Evolutionary conservation across 495 filamentous ascomycete genomes (phyloP).

Genomic region (Hyphodiscus hymeniophilus): DNA sequence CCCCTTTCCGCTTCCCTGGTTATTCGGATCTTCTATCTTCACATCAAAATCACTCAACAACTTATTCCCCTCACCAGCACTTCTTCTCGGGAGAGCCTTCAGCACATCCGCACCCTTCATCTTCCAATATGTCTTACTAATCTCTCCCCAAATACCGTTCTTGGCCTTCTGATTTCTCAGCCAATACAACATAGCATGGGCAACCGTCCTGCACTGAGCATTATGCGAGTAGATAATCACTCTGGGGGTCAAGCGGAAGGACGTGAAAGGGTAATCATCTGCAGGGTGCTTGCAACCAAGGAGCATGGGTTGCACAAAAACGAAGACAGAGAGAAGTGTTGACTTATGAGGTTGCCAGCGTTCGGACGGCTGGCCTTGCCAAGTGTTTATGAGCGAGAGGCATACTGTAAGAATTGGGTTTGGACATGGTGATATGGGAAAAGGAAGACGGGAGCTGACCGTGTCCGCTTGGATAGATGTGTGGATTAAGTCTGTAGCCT

Average conservation of each 20-base stretch:
- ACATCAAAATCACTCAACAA: too few relatives aligned
- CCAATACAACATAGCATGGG: slow-evolving; percentile 42
- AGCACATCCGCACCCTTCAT: too few relatives aligned
- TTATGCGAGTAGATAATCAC: slow-evolving; percentile 29
- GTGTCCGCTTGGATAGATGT: slow-evolving; percentile 48
- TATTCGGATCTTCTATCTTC: too few relatives aligned
- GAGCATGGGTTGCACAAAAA: slow-evolving; percentile 56
- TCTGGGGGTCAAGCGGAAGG: slow-evolving; percentile 27
- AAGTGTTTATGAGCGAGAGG: slow-evolving; percentile 52
- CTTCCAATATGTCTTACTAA: too few relatives aligned
- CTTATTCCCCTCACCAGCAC: too few relatives aligned
- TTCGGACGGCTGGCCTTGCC: slow-evolving; percentile 35
- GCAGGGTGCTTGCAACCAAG: slow-evolving; percentile 26
- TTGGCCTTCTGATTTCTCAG: slow-evolving; percentile 18
- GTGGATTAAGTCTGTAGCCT: slow-evolving; percentile 45
- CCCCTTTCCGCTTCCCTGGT: too few relatives aligned
- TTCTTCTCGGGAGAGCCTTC: too few relatives aligned
- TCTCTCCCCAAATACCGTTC: too few relatives aligned
- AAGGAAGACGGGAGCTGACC: slow-evolving; percentile 25
- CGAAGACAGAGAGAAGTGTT: slow-evolving; percentile 51
- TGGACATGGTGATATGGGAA: neutral
- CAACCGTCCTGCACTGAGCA: slow-evolving; percentile 31
- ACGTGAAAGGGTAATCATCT: slow-evolving; percentile 49
- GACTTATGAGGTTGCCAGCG: slow-evolving; percentile 43
- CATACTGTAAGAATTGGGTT: slow-evolving; percentile 33